Evolutionary conservation across 208 protist species (phyloP), one percentile per base, ranked within the genome.

Genomic region (Lotmaria passim): DNA sequence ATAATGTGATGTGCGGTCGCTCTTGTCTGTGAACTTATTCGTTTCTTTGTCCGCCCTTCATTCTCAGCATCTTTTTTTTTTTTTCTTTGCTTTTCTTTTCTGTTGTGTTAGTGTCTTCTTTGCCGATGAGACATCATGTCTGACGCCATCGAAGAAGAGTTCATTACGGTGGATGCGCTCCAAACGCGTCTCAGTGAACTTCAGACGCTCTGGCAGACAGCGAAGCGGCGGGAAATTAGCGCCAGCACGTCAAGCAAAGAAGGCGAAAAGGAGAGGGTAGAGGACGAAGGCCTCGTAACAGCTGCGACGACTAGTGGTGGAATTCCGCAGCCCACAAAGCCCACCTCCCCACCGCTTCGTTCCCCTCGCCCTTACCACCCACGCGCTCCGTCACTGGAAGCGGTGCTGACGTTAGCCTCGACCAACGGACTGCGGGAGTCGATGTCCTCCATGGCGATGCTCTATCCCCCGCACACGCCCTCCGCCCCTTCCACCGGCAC

Each of bases 161-260:
- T 1, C 44, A 41, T 64, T 44, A 64, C 59, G 4, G 59, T 53
- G 19, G 19, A 19, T 6, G 23, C 59, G 15, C 44, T 64, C 7
- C 59, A 64, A 24, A 24, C 7, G n/a, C 59, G 43, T 30, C 59
- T 64, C 31, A 53, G 43, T 11, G 59, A 64, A 19, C 59, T 64
- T 3, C 43, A 41, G 19, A 64, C 59, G 26, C 59, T 64, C 7
- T 64, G 59, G 59, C 59, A 64, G 30, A 64, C 44, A 6, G 53
- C 44, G 6, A 64, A 64, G n/a, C 28, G 26, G 28, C 43, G 44
- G 10, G 44, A 36, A 2, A 26, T 30, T 14, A 30, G 21, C 14
- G n/a, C 51, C 10, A 38, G 4, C 19, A 31, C 3, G 6, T 10
- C 26, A 19, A 30, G 19, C 41, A 14, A 41, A 3, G 31, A 51